Percentiles rank a stretch among this genome's conserved stretches.
Evolutionary conservation across 192 early-diverging fungal species (phyloP).

Genomic region (Phycomyces blakesleeanus): DNA sequence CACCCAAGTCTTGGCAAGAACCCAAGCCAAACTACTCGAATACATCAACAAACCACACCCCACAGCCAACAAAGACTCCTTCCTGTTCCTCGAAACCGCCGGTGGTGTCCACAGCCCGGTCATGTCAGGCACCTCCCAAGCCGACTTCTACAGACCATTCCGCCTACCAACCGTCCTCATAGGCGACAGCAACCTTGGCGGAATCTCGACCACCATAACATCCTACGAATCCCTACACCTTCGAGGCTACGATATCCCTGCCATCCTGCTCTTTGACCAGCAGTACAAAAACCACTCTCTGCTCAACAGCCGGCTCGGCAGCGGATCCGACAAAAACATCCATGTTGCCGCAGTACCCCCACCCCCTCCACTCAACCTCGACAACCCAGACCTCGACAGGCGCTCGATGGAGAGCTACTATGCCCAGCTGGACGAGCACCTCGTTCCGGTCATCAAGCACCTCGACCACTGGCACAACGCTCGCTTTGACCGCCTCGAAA

Average conservation of each 20-base stretch:
- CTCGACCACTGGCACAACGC: conserved; percentile 47
- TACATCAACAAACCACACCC: conserved; percentile 19
- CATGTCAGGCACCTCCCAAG: conserved; percentile 71
- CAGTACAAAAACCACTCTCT: conserved; percentile 58
- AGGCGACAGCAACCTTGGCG: conserved; percentile 76
- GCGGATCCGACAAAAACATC: too few species aligned
- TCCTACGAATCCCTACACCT: conserved; percentile 67
- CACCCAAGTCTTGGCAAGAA: conserved; percentile 37
- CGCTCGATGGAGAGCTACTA: conserved; percentile 60
- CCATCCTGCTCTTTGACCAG: conserved; percentile 64
- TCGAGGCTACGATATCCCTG: conserved; percentile 67
- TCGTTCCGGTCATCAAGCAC: conserved; percentile 39
- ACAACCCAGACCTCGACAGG: conserved; percentile 42
- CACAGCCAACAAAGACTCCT: too few species aligned
- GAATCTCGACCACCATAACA: conserved; percentile 76
- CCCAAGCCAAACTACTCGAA: conserved; percentile 37
- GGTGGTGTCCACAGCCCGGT: conserved; percentile 77
- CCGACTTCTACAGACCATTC: conserved; percentile 64
- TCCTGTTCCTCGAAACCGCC: conserved; percentile 73
- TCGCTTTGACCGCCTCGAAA: conserved; percentile 52
- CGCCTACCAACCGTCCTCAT: conserved; percentile 67
- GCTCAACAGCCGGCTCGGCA: conserved; percentile 31
- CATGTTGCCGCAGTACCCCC: conserved; percentile 39
- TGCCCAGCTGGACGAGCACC: conserved; percentile 40
- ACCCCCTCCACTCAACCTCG: conserved; percentile 40